Conservation (phyloP, 140 eudicot species). For the Erigeron philadelphicus region DNA sequence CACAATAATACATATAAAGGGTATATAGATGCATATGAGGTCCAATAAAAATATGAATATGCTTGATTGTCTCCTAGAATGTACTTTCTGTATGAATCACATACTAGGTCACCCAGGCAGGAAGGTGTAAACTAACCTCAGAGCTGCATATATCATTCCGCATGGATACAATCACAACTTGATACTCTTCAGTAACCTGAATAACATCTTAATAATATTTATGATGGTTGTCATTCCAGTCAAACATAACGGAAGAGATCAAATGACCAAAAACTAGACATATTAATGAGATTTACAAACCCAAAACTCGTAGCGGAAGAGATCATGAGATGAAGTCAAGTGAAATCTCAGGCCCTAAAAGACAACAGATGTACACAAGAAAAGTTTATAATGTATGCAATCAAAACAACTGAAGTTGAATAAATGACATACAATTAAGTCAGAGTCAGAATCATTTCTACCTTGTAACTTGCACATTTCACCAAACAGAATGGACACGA, state of each 20-base stretch:
- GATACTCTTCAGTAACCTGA: slow-evolving; percentile 78
- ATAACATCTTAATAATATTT: slow-evolving; percentile 21
- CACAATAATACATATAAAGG: neutral
- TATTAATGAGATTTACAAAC: slow-evolving; percentile 48
- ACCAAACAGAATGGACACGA: slow-evolving; percentile 97
- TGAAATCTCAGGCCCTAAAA: slow-evolving; percentile 80
- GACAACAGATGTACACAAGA: slow-evolving; percentile 15
- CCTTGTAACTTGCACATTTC: slow-evolving; percentile 88
- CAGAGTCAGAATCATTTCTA: slow-evolving; percentile 26
- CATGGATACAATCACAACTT: slow-evolving; percentile 75
- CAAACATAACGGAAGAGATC: neutral
- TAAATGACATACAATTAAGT: slow-evolving; percentile 13
- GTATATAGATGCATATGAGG: too few species aligned
- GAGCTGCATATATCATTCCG: slow-evolving; percentile 57
- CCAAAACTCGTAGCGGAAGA: slow-evolving; percentile 86
- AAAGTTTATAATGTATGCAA: slow-evolving; percentile 17
- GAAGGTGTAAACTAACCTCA: slow-evolving; percentile 54
- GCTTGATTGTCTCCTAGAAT: neutral
- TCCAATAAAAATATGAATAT: too few species aligned
- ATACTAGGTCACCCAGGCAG: slow-evolving; percentile 10
- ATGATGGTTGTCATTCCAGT: slow-evolving; percentile 13
- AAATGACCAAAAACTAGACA: neutral
- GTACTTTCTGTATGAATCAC: neutral
- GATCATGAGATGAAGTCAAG: slow-evolving; percentile 78
- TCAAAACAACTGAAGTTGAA: neutral